Evolutionary conservation across 768 basidiomycete species (phyloP), one percentile per base, ranked within the genome.

Genomic region (Mrakia gelida): DNA sequence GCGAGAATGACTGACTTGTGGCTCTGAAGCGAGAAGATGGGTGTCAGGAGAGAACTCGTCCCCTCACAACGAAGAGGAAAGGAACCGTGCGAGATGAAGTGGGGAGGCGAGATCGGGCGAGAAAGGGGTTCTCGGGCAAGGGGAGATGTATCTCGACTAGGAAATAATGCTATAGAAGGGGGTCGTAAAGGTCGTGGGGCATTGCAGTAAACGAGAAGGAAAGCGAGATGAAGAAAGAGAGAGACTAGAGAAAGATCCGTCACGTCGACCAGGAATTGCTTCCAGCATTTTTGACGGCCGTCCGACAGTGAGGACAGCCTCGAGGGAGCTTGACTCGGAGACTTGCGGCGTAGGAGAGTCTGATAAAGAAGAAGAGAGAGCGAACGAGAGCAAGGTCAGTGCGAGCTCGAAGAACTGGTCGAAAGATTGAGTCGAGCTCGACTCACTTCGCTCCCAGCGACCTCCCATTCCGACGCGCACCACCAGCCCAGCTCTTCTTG

Each of bases 251-350:
- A 28, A 18, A n/a, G 28, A 28, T n/a, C n/a, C 59, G 59, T 59
- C 59, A 59, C 59, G 59, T 59, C n/a, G 23, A 28, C 26, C 26
- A 59, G 1, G 23, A 28, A 4, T 26, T 16, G 2, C 4, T 5
- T 59, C 59, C 59, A 28, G 26, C n/a, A 28, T 59, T 43, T 41
- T 38, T 41, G 6, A 38, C 67, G 18, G 67, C 23, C 41, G 59
- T 54, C 45, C 75, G 43, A 49, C 67, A 75, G 28, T 63, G 59
- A n/a, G 72, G 72, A n/a, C 72, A 73, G 15, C 72, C 72, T 32
- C 34, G n/a, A 18, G 72, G 72, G 23, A 73, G 49, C 23, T 73
- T 73, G 32, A 73, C 72, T 0, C 56, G 52, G 21, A 73, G 54
- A 54, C 49, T 52, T 6, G 72, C 32, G 5, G 72, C 72, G 56